phyloP scores from a whole-genome alignment of 768 basidiomycete genomes.

The Steccherinum ochraceum region DNA sequence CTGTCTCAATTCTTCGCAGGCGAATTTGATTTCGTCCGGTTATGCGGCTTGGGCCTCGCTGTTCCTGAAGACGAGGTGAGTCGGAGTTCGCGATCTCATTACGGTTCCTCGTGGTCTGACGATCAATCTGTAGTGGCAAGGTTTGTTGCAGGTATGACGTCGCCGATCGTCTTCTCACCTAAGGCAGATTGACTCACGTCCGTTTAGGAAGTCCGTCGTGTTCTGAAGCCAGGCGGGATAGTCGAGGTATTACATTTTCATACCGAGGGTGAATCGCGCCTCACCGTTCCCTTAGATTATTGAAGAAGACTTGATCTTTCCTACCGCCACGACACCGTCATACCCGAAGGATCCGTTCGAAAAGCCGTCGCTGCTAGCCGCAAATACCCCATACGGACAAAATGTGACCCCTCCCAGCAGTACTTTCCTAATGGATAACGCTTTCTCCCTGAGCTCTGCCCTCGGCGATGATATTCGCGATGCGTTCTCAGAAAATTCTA shows the following conservation, averaged over 20 bases:
- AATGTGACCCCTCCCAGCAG: not conserved
- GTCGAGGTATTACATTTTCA: slow-evolving; percentile 47
- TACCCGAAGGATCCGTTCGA: too few relatives aligned
- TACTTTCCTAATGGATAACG: not conserved
- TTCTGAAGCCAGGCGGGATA: slow-evolving; percentile 54
- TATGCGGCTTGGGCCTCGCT: slow-evolving; percentile 57
- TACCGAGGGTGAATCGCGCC: too few relatives aligned
- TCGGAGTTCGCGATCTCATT: not conserved
- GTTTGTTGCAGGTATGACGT: slow-evolving; percentile 49
- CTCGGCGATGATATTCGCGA: too few relatives aligned
- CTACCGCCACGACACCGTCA: too few relatives aligned
- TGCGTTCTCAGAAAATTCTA: too few relatives aligned
- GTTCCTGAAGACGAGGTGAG: slow-evolving; percentile 68
- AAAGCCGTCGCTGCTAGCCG: not conserved
- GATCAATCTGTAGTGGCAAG: slow-evolving; percentile 45
- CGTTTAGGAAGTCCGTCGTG: slow-evolving; percentile 57
- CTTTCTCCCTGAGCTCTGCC: too few relatives aligned
- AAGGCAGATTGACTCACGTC: slow-evolving; percentile 1
- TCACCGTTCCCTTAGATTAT: slow-evolving; percentile 42
- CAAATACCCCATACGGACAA: not conserved
- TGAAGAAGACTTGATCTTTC: slow-evolving; percentile 72
- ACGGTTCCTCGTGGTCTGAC: not conserved
- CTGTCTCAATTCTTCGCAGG: slow-evolving; percentile 53
- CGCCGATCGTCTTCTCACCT: not conserved
- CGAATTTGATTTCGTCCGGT: slow-evolving; percentile 61